Evolutionary conservation across 768 basidiomycete genomes (phyloP), one percentile per base, ranked within the genome.

Genomic region (Leccinum rimulosum): DNA sequence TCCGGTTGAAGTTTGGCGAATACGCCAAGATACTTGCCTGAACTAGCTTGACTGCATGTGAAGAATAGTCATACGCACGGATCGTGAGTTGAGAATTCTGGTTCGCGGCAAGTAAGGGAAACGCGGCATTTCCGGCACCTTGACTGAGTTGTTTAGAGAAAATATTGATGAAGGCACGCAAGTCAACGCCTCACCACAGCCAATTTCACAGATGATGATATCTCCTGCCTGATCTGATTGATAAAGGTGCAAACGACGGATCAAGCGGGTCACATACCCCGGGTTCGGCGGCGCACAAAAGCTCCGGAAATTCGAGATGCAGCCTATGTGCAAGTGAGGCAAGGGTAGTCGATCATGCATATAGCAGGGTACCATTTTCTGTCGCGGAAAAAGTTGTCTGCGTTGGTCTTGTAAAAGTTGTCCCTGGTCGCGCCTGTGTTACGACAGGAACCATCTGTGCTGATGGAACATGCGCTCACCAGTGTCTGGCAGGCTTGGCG

Each of bases 91-190:
- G 70, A 0, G 92, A 87, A 71, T 99, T 99, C 65, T 83, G 74
- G 68, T 98, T 98, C 33, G 83, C 74, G n/a, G 84, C 77, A 22
- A 97, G 78, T 2, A 99, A 77, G 0, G 97, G 97, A 67, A 95
- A 97, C 1, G 94, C 84, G 6, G 94, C 88, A 70, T 96, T 97
- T n/a, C 97, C 97, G 19, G 93, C 93, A 45, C 96, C 95, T 92
- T 62, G 59, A 56, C 58, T 62, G 12, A 6, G 30, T 43, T n/a
- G 1, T 52, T 63, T 9, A 66, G 54, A 51, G 19, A 6, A 49
- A 50, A 50, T 0, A 30, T 38, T 43, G 52, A 12, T 19, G 14
- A 11, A 30, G 50, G 19, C 3, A 12, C 22, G 50, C 8, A 35
- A 11, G 19, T n/a, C 25, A 43, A 35, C 19, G 28, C 69, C 83